Conservation (phyloP, 331 rosid genomes). For the Pyrus hybrid region DNA sequence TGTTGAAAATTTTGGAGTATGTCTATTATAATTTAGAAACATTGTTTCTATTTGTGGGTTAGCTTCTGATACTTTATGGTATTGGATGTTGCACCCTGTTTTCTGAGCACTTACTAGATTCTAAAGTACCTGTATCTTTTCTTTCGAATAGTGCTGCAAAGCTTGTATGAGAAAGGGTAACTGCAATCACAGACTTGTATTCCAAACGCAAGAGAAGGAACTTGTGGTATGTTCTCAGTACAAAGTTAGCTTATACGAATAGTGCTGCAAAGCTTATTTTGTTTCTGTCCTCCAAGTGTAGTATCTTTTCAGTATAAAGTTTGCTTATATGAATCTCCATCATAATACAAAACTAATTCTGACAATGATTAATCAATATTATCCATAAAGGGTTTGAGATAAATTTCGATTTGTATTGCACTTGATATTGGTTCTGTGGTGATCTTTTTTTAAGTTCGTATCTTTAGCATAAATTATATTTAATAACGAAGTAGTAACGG, state of each 20-base stretch:
- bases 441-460: too few relatives aligned
- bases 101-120: neutral
- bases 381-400: too few relatives aligned
- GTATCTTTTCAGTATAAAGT: neutral
- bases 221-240: constrained; percentile 38
- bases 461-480: too few relatives aligned
- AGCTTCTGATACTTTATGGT: neutral
- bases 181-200: constrained; percentile 43
- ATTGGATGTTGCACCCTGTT: neutral
- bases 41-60: neutral
- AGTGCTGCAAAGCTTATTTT: neutral
- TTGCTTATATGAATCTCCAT: neutral
- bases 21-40: constrained; percentile 3
- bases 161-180: constrained; percentile 46
- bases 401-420: too few relatives aligned
- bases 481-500: neutral
- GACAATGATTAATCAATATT: neutral
- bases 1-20: constrained; percentile 39
- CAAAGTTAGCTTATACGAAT: too few relatives aligned
- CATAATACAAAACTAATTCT: neutral
- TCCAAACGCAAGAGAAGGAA: constrained; percentile 68
- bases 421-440: too few relatives aligned
- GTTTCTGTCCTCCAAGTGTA: neutral
- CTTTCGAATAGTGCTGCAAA: constrained; percentile 32
- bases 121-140: constrained; percentile 20